A percentile compares a stretch with the other conserved stretches of the same genome.
Conservation (phyloP, 1,284 basidiomycete species). For the Rhodotorula mucilaginosa region DNA sequence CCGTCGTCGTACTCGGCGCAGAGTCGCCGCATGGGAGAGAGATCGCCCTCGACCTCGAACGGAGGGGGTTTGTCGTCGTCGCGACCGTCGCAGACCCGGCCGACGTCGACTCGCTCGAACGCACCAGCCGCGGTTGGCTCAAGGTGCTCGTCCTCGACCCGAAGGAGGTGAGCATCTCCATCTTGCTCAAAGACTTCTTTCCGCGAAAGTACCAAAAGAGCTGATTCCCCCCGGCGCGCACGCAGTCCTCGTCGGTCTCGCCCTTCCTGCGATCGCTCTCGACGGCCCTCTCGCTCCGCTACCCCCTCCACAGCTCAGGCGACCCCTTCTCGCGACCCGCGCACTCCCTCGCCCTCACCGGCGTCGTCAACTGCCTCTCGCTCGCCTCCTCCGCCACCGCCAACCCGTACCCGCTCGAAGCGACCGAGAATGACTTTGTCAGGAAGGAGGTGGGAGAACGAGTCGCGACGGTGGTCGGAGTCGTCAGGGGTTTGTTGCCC, state of each 20-base stretch:
- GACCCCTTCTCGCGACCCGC: slow-evolving; percentile 61
- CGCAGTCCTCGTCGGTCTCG: slow-evolving; percentile 65
- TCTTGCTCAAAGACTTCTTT: no score
- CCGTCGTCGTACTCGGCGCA: slow-evolving; percentile 65
- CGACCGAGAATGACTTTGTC: slow-evolving; percentile 22
- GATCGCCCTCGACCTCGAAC: slow-evolving; percentile 67
- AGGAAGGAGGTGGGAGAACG: slow-evolving; percentile 27
- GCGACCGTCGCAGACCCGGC: slow-evolving; percentile 67
- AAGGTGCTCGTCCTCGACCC: slow-evolving; percentile 74
- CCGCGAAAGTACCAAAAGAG: no score
- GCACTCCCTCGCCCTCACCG: slow-evolving; percentile 38
- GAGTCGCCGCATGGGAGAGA: slow-evolving; percentile 58
- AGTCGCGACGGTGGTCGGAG: slow-evolving; percentile 20
- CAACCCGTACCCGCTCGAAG: slow-evolving; percentile 31
- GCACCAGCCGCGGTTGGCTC: slow-evolving; percentile 65
- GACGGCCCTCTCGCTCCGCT: slow-evolving; percentile 72
- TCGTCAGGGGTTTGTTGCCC: slow-evolving; percentile 31
- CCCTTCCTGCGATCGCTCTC: slow-evolving; percentile 72
- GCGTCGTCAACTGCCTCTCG: slow-evolving; percentile 42
- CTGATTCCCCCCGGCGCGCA: not conserved
- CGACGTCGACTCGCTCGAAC: slow-evolving; percentile 63
- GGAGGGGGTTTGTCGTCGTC: slow-evolving; percentile 73
- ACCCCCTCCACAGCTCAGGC: slow-evolving; percentile 69
- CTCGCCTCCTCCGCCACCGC: slow-evolving; percentile 5
- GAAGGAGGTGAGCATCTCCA: slow-evolving; percentile 56